Base-by-base conservation (phyloP, 257 asterid species). In the Solanum chaucha region DNA sequence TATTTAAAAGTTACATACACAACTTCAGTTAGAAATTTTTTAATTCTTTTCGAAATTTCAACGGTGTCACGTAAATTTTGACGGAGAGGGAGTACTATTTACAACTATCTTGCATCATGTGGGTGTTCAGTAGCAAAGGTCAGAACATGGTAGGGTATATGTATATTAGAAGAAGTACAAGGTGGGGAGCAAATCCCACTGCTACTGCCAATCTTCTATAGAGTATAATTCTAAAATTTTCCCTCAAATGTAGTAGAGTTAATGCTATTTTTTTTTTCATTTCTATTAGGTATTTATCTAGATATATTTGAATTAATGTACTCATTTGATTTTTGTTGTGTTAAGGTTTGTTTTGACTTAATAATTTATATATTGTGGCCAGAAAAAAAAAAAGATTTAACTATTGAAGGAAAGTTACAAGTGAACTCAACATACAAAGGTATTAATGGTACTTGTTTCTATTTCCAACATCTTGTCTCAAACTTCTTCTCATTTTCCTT, bases 401-500 rank as follows among this genome's bases (percentile, higher is more conserved):
- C 40, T 51, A 88, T 73, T 85, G 41, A 84, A 87, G 83, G 68
- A 87, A 80, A 82, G 91, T 89, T 88, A 87, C 92, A 89, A 41
- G 86, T 86, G 17, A 24, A 24, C 86, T 91, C 92, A 87, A 91
- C 93, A 70, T 48, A 87, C 93, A 84, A 20, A 65, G 77, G 85
- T 64, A 41, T 86, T 85, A 28, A 22, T 85, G 22, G 68, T 74
- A 88, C 89, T 83, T 89, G 87, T 88, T 84, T 84, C 89, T 84
- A 84, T 87, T 89, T 73, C 93, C 95, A 90, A 91, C 93, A 88
- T 90, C 89, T 83, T 92, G 92, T 93, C 94, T 91, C 92, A 30
- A 78, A 73, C 46, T 67, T 85, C 38, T 34, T 4, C 61, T 41
- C 59, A 59, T 10, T 73, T 51, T 72, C 85, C 28, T 82, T 86